Conservation (phyloP, 225 moss, liverwort and hornwort genomes). For the Marchantia polymorpha region DNA sequence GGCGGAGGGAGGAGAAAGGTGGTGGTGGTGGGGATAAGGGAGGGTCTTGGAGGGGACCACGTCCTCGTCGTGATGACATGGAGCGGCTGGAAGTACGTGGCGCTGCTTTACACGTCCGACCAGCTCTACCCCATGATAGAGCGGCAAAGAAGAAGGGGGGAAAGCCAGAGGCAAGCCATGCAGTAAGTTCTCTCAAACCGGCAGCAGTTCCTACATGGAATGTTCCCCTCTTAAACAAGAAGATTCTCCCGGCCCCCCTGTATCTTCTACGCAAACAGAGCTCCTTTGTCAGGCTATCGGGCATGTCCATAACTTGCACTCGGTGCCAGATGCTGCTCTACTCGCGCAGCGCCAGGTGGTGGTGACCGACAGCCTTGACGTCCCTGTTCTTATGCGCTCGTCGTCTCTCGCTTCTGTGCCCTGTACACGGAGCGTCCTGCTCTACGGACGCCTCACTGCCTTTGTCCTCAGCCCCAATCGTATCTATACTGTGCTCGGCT, state of each 20-base stretch:
- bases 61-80: conserved; percentile 30
- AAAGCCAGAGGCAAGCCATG: conserved; percentile 1
- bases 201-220: neutral
- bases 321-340: neutral
- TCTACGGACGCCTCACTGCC: too few relatives aligned
- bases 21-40: neutral
- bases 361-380: neutral
- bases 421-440: too few relatives aligned
- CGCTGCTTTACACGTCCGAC: conserved; percentile 6
- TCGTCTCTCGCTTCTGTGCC: neutral
- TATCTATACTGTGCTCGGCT: too few relatives aligned
- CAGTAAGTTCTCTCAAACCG: neutral
- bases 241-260: neutral
- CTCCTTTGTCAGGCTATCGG: too few relatives aligned
- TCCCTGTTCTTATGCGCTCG: neutral
- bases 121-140: conserved; percentile 9
- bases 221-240: neutral
- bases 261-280: too few relatives aligned
- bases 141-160: conserved; percentile 5
- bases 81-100: conserved; percentile 18
- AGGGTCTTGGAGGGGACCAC: conserved; percentile 27
- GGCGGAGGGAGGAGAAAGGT: neutral
- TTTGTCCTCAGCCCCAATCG: too few relatives aligned
- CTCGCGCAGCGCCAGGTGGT: too few relatives aligned
- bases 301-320: neutral